Conservation (phyloP, 345 rosid species). For the Melastoma malabathricum region DNA sequence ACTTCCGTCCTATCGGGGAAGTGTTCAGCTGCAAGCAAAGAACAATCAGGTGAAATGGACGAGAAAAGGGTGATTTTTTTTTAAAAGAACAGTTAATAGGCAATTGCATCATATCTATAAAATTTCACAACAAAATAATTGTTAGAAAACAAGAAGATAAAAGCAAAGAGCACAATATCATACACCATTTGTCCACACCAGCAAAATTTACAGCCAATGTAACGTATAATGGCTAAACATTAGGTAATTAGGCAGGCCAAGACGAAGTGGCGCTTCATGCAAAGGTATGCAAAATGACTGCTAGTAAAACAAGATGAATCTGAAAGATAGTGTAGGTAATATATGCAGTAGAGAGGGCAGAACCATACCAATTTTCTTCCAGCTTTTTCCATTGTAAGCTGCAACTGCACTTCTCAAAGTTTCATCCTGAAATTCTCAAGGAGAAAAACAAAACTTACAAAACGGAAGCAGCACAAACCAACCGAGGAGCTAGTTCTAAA, state of each 20-base stretch:
- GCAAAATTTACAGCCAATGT: too few relatives aligned
- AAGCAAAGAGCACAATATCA: too few relatives aligned
- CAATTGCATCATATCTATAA: too few relatives aligned
- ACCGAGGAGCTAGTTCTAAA: background rate
- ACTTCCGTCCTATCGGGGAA: slow-evolving; percentile 33
- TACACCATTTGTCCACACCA: too few relatives aligned
- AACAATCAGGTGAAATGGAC: slow-evolving; percentile 1
- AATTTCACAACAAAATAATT: too few relatives aligned
- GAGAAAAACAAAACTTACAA: slow-evolving; percentile 3
- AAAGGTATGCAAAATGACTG: background rate
- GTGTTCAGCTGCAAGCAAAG: slow-evolving; percentile 19
- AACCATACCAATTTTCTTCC: slow-evolving; percentile 75
- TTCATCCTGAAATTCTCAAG: slow-evolving; percentile 51
- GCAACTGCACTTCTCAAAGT: slow-evolving; percentile 69
- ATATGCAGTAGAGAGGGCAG: slow-evolving; percentile 4
- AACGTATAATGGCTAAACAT: too few relatives aligned
- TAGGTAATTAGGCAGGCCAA: too few relatives aligned
- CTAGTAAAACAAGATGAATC: background rate
- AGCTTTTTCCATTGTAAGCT: slow-evolving; percentile 57
- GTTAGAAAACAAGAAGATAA: too few relatives aligned
- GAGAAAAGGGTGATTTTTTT: slow-evolving; percentile 1
- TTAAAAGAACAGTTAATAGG: background rate
- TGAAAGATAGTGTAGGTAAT: background rate
- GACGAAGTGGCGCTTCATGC: background rate
- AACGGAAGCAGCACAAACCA: background rate